These are phyloP conservation scores for Didymella segeticola DNA, from an alignment of 2,329 filamentous ascomycete species.

Conservation along the genomic window DNA sequence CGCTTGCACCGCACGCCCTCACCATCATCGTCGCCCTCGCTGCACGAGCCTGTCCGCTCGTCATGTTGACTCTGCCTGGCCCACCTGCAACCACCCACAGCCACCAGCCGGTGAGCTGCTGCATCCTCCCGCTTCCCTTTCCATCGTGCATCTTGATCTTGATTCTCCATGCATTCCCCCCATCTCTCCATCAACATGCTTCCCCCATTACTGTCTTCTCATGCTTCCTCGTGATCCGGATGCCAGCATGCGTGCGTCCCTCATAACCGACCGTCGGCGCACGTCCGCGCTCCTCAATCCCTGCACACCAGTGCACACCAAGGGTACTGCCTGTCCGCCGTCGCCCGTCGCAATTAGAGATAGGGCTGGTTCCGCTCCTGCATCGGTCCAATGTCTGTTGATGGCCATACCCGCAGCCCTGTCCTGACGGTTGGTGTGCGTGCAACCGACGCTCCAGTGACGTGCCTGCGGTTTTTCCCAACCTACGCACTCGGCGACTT, in stretches of 20 bases:
- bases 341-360: slow-evolving; percentile 32
- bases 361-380: slow-evolving; percentile 44
- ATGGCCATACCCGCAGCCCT: slow-evolving; percentile 19
- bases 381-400: slow-evolving; percentile 34
- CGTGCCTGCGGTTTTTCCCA: slow-evolving; percentile 28
- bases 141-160: no score
- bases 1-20: slow-evolving; percentile 17
- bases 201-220: neutral
- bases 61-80: neutral
- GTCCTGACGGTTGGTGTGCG: slow-evolving; percentile 39
- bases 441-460: slow-evolving; percentile 33
- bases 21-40: slow-evolving; percentile 16
- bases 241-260: slow-evolving; percentile 2
- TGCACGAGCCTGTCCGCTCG: slow-evolving; percentile 25
- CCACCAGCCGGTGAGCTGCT: slow-evolving; percentile 19
- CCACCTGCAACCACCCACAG: slow-evolving; percentile 2
- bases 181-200: slow-evolving; percentile 3
- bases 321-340: slow-evolving; percentile 19
- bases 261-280: slow-evolving; percentile 12
- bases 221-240: slow-evolving; percentile 1
- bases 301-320: no score
- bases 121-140: slow-evolving; percentile 7
- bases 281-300: slow-evolving; percentile 32
- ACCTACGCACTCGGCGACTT: slow-evolving; percentile 41
- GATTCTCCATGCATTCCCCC: no score